Conservation (phyloP, 495 filamentous ascomycete species). For the Podospora appendiculata region DNA sequence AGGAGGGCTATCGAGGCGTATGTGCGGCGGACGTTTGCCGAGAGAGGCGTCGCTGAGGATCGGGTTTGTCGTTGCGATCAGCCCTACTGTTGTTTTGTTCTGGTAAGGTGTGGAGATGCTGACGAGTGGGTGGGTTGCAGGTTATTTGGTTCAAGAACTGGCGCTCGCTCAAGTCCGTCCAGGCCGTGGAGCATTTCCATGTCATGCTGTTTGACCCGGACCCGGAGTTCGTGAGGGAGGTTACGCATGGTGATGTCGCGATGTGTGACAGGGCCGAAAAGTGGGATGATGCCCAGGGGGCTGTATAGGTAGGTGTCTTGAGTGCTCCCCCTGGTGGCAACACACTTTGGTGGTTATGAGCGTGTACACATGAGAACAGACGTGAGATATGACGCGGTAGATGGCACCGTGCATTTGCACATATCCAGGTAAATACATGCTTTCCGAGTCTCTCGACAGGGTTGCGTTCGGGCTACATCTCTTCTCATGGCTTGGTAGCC, state of each 20-base stretch:
- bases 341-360: too few species aligned
- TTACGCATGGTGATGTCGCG: constrained; percentile 70
- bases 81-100: not conserved
- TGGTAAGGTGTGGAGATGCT: not conserved
- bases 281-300: too few species aligned
- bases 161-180: constrained; percentile 68
- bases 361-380: too few species aligned
- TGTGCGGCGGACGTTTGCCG: constrained; percentile 55
- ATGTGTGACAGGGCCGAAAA: constrained; percentile 22
- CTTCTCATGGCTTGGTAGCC: too few species aligned
- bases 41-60: constrained; percentile 18
- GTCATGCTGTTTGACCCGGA: constrained; percentile 79
- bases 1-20: constrained; percentile 58
- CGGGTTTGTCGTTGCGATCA: not conserved
- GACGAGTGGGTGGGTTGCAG: constrained; percentile 22
- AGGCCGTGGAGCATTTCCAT: constrained; percentile 91
- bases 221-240: constrained; percentile 55
- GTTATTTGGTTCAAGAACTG: constrained; percentile 91
- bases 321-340: too few species aligned
- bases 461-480: too few species aligned
- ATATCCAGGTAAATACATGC: too few species aligned
- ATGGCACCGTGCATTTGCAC: too few species aligned
- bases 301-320: too few species aligned
- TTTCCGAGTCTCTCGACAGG: too few species aligned
- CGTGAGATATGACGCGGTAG: too few species aligned